phyloP scores from a whole-genome alignment of 768 basidiomycete species.

The Tylopilus sp. region DNA sequence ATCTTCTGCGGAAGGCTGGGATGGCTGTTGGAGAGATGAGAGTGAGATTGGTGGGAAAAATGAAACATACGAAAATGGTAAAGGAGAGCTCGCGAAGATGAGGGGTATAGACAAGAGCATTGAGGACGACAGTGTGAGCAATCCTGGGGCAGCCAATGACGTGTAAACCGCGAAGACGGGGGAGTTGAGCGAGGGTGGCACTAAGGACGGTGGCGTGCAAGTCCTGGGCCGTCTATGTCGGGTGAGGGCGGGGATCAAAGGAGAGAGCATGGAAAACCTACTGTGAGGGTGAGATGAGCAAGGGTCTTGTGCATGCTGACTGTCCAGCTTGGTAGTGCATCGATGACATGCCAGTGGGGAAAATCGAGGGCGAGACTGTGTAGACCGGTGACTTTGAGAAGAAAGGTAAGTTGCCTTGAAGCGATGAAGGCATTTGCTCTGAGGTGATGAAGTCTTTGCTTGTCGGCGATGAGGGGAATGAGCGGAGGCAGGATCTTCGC shows the following conservation, averaged over 20 bases:
- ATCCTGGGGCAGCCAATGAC: constrained; percentile 57
- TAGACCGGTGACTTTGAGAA: constrained; percentile 40
- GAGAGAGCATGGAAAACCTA: constrained; percentile 33
- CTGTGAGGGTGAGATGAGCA: constrained; percentile 55
- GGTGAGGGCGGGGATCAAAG: not conserved
- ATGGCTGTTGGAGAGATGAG: constrained; percentile 9
- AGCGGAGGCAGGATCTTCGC: constrained; percentile 46
- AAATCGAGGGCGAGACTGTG: constrained; percentile 50
- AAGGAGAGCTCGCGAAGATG: constrained; percentile 59
- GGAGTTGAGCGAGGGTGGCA: constrained; percentile 44
- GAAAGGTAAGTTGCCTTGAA: constrained; percentile 42
- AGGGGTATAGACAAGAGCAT: constrained; percentile 44
- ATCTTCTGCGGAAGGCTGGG: constrained; percentile 11
- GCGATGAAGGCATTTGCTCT: constrained; percentile 55
- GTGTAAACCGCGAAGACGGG: constrained; percentile 55
- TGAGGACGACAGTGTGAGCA: constrained; percentile 49
- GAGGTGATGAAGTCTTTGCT: constrained; percentile 42
- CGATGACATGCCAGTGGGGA: constrained; percentile 59
- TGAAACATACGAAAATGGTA: constrained; percentile 49
- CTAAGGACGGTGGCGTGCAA: constrained; percentile 52
- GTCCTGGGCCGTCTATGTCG: constrained; percentile 49
- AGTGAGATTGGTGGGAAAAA: not conserved
- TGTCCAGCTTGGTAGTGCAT: constrained; percentile 58
- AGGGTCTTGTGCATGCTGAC: constrained; percentile 41
- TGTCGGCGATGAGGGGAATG: constrained; percentile 43